Base-by-base conservation (phyloP, 768 basidiomycete genomes). In the Leccinellum rugosiceps region DNA sequence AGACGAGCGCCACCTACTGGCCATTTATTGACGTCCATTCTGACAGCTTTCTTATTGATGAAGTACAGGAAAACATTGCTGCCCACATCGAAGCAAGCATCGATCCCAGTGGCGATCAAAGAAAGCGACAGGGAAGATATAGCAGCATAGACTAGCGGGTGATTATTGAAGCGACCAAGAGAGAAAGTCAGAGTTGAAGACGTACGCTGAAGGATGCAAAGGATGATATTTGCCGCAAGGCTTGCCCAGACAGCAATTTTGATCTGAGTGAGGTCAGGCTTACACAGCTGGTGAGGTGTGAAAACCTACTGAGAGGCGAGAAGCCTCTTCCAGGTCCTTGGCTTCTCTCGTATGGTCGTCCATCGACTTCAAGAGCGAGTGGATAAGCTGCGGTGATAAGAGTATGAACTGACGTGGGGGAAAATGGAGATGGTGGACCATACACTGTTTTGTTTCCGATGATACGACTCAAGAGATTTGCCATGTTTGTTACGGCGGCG, bases 1-100 rank as follows among this genome's bases (percentile, higher is more conserved):
- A 97, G 79, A 48, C 93, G 82, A n/a, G 89, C 84, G 35, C 94
- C 94, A 50, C 94, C 88, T 4, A 93, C 88, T 28, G 95, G 94
- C 94, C 93, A 98, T 63, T 90, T 90, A 71, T 88, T 92, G 44
- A 77, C 63, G 66, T 97, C 94, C 59, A 96, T 79, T 32, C 64
- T 78, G 11, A 65, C 73, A 1, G 92, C 86, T 64, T 92, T 88
- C 63, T 77, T 77, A 73, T 98, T 87, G 3, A 95, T 76, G 79
- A 82, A 86, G 63, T 85, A 88, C 3, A 94, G 78, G n/a, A 94
- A 76, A 46, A 92, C 69, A 64, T 92, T 94, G 67, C 90, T 91
- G 46, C 88, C 87, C 60, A 91, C 79, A 68, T 94, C 93, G 66
- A 87, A 92, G 15, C 90, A 77, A 13, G 94, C 86, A 69, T 98